These are phyloP conservation scores for Chrysochromulina parva DNA, from an alignment of 78 protist species.

Conservation along the genomic window DNA sequence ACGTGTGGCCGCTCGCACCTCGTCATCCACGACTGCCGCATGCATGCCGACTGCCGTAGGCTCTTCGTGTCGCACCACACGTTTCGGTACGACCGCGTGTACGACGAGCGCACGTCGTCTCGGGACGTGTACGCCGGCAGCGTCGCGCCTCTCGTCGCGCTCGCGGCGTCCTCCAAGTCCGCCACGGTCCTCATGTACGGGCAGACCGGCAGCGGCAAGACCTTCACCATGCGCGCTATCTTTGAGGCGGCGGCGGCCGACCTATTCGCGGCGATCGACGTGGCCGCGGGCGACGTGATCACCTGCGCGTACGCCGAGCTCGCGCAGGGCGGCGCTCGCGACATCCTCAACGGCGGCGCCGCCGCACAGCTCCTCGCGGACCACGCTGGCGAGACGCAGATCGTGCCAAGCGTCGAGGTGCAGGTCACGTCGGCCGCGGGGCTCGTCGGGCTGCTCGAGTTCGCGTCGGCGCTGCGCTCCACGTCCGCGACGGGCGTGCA, in stretches of 20 bases:
- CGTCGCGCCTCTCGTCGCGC: not conserved
- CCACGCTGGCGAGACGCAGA: conserved; percentile 21
- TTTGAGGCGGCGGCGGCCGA: not conserved
- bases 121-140: not conserved
- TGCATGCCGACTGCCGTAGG: conserved; percentile 38
- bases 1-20: not conserved
- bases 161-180: not conserved
- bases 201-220: conserved; percentile 42
- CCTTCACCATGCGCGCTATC: conserved; percentile 40
- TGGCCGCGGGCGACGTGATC: not conserved
- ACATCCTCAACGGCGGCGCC: conserved; percentile 48
- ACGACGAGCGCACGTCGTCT: not conserved
- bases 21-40: conserved; percentile 32
- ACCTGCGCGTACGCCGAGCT: conserved; percentile 40
- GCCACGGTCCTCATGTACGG: conserved; percentile 46
- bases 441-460: not conserved
- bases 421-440: not conserved
- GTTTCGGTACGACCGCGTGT: conserved; percentile 49
- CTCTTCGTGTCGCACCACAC: conserved; percentile 42
- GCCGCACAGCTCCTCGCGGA: conserved; percentile 5
- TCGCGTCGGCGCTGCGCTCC: conserved; percentile 12
- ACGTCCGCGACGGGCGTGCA: conserved; percentile 63
- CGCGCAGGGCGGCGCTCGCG: not conserved
- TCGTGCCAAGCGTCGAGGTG: conserved; percentile 27
- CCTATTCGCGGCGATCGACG: not conserved